phyloP scores from a whole-genome alignment of 2,329 filamentous ascomycete genomes.

The Monilinia polystroma region DNA sequence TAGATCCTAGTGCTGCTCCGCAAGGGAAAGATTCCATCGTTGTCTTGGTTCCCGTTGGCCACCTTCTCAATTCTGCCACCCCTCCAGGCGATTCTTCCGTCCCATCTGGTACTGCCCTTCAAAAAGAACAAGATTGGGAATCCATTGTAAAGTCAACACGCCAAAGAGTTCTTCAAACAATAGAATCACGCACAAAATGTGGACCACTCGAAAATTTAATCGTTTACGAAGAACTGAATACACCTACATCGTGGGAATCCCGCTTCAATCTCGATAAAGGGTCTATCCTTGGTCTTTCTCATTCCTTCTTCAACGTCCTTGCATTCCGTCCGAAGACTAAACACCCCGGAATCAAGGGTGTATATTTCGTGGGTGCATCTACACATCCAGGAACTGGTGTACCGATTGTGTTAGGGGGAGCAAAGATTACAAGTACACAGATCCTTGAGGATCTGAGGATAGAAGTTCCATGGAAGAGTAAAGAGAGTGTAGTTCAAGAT shows the following conservation, averaged over 20 bases:
- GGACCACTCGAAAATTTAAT: slow-evolving; percentile 43
- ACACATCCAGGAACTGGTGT: slow-evolving; percentile 76
- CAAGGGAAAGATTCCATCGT: slow-evolving; percentile 63
- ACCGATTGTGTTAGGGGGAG: slow-evolving; percentile 69
- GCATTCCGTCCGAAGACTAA: slow-evolving; percentile 61
- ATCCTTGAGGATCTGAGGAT: slow-evolving; percentile 43
- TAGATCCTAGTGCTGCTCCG: slow-evolving; percentile 68
- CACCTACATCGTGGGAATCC: slow-evolving; percentile 61
- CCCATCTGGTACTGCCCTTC: slow-evolving; percentile 35
- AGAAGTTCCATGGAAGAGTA: slow-evolving; percentile 31
- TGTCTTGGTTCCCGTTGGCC: slow-evolving; percentile 70
- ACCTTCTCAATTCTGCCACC: slow-evolving; percentile 54
- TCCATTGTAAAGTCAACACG: slow-evolving; percentile 59
- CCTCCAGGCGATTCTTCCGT: slow-evolving; percentile 31
- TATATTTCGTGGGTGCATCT: slow-evolving; percentile 73
- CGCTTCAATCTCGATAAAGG: slow-evolving; percentile 74
- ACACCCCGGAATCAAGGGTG: slow-evolving; percentile 43
- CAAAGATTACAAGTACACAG: slow-evolving; percentile 59
- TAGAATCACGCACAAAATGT: slow-evolving; percentile 59
- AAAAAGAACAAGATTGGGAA: slow-evolving; percentile 57
- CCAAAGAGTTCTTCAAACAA: slow-evolving; percentile 58
- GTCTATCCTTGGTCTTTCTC: slow-evolving; percentile 68
- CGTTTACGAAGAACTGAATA: slow-evolving; percentile 62
- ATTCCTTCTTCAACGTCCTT: slow-evolving; percentile 73
- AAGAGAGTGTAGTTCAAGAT: slow-evolving; percentile 25